These are phyloP conservation scores for Chaetomiaceae sp. DNA, from an alignment of 2,329 filamentous ascomycete genomes.

Conservation along the genomic window DNA sequence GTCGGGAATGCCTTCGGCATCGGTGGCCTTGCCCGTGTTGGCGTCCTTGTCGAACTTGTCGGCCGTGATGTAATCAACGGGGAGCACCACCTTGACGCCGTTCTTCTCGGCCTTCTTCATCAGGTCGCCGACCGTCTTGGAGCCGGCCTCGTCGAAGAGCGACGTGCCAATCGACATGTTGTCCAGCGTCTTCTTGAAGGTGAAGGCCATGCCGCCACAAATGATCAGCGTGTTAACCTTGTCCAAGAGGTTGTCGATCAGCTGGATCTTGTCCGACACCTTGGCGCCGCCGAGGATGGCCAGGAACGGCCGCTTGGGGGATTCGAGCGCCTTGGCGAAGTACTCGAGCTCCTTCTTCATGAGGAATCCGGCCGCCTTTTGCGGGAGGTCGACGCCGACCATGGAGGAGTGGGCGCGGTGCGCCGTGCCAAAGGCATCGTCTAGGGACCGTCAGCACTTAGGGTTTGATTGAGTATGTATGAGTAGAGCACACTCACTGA, in stretches of 20 bases:
- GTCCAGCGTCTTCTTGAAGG: slow-evolving; percentile 99
- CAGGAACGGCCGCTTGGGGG: slow-evolving; percentile 90
- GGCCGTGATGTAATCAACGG: slow-evolving; percentile 91
- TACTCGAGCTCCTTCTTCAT: slow-evolving; percentile 99
- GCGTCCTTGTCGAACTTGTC: slow-evolving; percentile 92
- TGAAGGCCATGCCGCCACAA: slow-evolving; percentile 98
- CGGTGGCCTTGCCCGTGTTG: slow-evolving; percentile 73
- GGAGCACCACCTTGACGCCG: slow-evolving; percentile 90
- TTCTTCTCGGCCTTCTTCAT: slow-evolving; percentile 96
- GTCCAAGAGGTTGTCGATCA: slow-evolving; percentile 97
- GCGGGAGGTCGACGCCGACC: slow-evolving; percentile 92
- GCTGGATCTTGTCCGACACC: slow-evolving; percentile 98
- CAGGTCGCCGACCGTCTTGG: slow-evolving; percentile 83
- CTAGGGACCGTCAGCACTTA: slow-evolving; percentile 41
- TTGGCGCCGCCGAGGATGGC: slow-evolving; percentile 98
- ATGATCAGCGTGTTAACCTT: slow-evolving; percentile 97
- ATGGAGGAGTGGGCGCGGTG: slow-evolving; percentile 99
- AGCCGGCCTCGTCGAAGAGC: slow-evolving; percentile 88
- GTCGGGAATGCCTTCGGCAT: slow-evolving; percentile 85
- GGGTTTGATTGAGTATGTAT: neutral
- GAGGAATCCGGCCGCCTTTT: slow-evolving; percentile 96
- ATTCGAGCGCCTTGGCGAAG: slow-evolving; percentile 95
- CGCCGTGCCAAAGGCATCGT: slow-evolving; percentile 97
- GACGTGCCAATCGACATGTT: slow-evolving; percentile 83
- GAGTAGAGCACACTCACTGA: slow-evolving; percentile 62